These are phyloP conservation scores for Sorghum bicolor DNA, from an alignment of 176 grass and related monocot species.

Conservation along the genomic window DNA sequence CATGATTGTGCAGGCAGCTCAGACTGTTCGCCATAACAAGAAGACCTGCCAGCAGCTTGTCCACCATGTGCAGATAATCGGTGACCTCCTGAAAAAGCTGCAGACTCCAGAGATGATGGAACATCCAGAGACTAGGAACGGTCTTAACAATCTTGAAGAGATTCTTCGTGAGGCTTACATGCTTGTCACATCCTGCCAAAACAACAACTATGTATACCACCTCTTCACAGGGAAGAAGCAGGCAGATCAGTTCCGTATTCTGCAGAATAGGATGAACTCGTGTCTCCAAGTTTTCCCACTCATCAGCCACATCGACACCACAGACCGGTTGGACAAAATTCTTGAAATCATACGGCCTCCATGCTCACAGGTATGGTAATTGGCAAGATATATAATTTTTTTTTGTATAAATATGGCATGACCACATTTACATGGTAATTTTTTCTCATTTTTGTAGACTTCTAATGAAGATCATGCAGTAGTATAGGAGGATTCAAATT, in stretches of 20 bases:
- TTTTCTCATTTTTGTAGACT: neutral
- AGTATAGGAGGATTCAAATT: neutral
- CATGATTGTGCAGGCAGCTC: slow-evolving; percentile 43
- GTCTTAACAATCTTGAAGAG: slow-evolving; percentile 25
- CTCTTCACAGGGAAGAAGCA: slow-evolving; percentile 46
- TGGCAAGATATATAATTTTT: neutral
- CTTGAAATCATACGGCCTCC: slow-evolving; percentile 9
- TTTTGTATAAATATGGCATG: neutral
- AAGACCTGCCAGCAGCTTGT: slow-evolving; percentile 51
- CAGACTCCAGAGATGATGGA: slow-evolving; percentile 49
- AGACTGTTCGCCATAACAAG: slow-evolving; percentile 48
- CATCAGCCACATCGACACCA: slow-evolving; percentile 56
- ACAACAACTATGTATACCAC: slow-evolving; percentile 49
- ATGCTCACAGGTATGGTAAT: slow-evolving; percentile 8
- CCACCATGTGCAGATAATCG: slow-evolving; percentile 41
- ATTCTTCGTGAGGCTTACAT: slow-evolving; percentile 21
- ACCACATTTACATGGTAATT: neutral
- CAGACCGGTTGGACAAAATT: slow-evolving; percentile 24
- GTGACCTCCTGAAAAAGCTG: slow-evolving; percentile 46
- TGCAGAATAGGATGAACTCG: slow-evolving; percentile 50
- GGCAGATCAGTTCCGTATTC: slow-evolving; percentile 43
- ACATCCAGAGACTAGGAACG: slow-evolving; percentile 53
- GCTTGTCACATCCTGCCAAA: slow-evolving; percentile 43
- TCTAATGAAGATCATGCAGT: neutral
- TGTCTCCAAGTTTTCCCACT: slow-evolving; percentile 63